Conservation (phyloP, 305 asterid genomes). For the Fraxinus albicans region DNA sequence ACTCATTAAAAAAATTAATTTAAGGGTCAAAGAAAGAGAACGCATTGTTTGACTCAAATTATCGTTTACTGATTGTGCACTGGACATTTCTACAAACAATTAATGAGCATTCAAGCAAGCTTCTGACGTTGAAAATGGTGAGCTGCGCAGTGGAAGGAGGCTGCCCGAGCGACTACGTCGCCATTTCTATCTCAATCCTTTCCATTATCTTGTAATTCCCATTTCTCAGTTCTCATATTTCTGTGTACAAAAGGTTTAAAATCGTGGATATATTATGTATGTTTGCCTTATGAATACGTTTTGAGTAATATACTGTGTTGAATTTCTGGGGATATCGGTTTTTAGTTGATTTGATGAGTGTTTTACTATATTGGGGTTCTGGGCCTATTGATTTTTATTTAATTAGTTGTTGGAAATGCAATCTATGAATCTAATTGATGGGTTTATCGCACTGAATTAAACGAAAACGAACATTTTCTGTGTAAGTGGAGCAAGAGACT, state of each 20-base stretch:
- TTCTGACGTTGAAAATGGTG: constrained; percentile 49
- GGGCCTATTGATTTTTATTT: background rate
- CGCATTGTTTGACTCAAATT: constrained; percentile 25
- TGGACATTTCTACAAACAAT: constrained; percentile 33
- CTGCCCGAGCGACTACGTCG: constrained; percentile 74
- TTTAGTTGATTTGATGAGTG: constrained; percentile 16
- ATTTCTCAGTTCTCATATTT: background rate
- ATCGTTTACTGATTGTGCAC: background rate
- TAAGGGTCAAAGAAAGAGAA: constrained; percentile 17
- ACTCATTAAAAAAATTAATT: background rate
- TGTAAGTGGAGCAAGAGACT: constrained; percentile 10
- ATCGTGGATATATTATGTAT: background rate
- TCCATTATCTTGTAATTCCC: constrained; percentile 51
- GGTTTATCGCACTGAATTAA: background rate
- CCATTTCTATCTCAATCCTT: constrained; percentile 56
- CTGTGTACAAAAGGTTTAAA: background rate
- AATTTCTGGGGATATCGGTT: background rate
- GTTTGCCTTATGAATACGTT: background rate
- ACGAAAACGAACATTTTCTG: background rate
- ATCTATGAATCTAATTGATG: background rate
- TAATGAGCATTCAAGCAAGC: constrained; percentile 26
- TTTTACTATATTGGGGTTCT: background rate
- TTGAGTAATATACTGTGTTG: background rate
- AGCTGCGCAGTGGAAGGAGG: constrained; percentile 73
- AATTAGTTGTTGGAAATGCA: constrained; percentile 19